A percentile compares a stretch with the other conserved stretches of the same genome.
Evolutionary conservation across 176 grass and related monocot species (phyloP).

Genomic region (Microstegium vimineum): DNA sequence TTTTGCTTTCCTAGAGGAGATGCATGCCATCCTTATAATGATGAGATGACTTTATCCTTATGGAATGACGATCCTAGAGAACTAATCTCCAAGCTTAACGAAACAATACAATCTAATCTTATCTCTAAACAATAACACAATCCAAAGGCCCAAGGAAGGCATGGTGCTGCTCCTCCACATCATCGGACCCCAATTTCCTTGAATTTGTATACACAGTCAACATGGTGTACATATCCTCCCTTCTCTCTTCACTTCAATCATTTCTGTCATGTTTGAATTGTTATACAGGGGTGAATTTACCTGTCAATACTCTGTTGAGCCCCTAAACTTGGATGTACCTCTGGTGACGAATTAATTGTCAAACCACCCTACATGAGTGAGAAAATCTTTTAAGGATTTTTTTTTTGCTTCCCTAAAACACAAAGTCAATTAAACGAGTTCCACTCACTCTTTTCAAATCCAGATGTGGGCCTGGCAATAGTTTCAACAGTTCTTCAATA

Average conservation of each 20-base stretch:
- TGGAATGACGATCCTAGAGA: neutral
- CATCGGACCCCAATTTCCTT: neutral
- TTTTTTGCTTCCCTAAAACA: neutral
- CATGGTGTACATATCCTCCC: neutral
- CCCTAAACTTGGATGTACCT: constrained; percentile 30
- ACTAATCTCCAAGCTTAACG: neutral
- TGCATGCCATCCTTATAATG: neutral
- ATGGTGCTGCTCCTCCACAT: neutral
- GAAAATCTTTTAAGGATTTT: neutral
- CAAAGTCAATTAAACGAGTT: neutral
- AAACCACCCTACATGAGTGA: constrained; percentile 37
- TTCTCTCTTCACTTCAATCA: constrained; percentile 21
- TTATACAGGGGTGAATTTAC: constrained; percentile 30
- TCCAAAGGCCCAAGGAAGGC: neutral
- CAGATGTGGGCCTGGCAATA: constrained; percentile 83
- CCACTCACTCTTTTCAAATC: constrained; percentile 82
- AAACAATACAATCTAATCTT: neutral
- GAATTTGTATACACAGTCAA: neutral
- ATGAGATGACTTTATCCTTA: neutral
- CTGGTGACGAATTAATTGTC: constrained; percentile 27
- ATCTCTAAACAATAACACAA: neutral
- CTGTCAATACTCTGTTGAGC: constrained; percentile 63
- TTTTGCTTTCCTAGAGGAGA: neutral
- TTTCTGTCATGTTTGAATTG: neutral
- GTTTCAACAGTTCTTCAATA: constrained; percentile 85